Conservation (phyloP, 331 rosid genomes). For the Quercus phellos region DNA sequence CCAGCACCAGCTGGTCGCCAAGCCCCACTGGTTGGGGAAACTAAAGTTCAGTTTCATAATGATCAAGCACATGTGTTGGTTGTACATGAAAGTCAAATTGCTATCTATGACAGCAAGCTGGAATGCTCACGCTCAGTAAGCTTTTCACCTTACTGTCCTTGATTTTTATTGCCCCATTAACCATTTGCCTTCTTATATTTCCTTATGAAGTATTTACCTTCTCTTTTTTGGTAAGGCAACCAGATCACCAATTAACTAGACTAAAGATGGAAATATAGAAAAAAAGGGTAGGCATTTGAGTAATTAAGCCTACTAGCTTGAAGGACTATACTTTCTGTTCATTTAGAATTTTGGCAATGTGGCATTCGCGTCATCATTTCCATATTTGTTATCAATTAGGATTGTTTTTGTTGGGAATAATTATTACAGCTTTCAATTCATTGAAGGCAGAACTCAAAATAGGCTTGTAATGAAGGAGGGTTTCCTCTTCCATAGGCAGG, state of each 20-base stretch:
- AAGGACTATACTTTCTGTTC: neutral
- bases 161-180: neutral
- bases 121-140: slow-evolving; percentile 38
- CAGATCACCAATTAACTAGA: neutral
- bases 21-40: slow-evolving; percentile 38
- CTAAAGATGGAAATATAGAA: neutral
- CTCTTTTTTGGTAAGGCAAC: neutral
- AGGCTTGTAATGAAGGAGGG: no score
- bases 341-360: no score
- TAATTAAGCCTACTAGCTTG: neutral
- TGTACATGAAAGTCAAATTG: slow-evolving; percentile 43
- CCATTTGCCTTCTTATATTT: neutral
- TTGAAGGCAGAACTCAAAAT: no score
- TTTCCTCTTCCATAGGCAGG: no score
- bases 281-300: no score
- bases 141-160: neutral
- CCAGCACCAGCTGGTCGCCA: slow-evolving; percentile 42
- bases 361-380: no score
- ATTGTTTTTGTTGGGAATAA: no score
- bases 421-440: no score
- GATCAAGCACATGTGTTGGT: slow-evolving; percentile 39
- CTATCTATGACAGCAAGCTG: slow-evolving; percentile 38
- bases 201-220: neutral
- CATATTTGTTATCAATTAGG: no score
- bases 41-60: slow-evolving; percentile 44